phyloP scores from a whole-genome alignment of 1,284 basidiomycete genomes.

The Ustilago shanxiensis region DNA sequence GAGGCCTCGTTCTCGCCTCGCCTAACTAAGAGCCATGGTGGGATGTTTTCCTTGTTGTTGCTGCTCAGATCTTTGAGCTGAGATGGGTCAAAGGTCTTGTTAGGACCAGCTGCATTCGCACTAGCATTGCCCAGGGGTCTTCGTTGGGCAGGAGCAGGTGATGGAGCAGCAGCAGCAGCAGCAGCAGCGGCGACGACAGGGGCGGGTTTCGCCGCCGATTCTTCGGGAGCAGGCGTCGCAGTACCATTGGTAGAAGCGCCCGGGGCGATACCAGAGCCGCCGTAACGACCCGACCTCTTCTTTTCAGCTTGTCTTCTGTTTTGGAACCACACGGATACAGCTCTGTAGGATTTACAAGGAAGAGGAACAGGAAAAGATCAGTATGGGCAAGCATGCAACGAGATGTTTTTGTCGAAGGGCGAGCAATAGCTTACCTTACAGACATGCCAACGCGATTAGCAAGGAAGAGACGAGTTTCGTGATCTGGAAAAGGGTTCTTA shows the following conservation, averaged over 20 bases:
- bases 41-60: conserved; percentile 57
- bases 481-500: conserved; percentile 65
- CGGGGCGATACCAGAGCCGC: conserved; percentile 40
- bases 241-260: neutral
- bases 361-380: conserved; percentile 2
- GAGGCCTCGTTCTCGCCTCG: neutral
- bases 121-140: conserved; percentile 34
- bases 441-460: conserved; percentile 62
- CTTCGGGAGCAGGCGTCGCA: conserved; percentile 11
- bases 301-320: conserved; percentile 68
- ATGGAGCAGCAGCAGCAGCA: neutral
- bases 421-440: conserved; percentile 52
- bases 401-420: neutral
- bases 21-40: conserved; percentile 35
- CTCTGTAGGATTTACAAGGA: conserved; percentile 19
- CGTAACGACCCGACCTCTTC: conserved; percentile 64
- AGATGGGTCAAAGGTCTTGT: conserved; percentile 22
- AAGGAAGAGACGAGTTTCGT: conserved; percentile 58
- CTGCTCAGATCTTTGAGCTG: conserved; percentile 32
- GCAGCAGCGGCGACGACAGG: neutral
- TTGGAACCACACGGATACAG: conserved; percentile 68
- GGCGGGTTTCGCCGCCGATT: conserved; percentile 1
- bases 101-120: conserved; percentile 13
- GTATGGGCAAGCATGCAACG: neutral
- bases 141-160: conserved; percentile 22